phyloP scores from a whole-genome alignment of 2,329 filamentous ascomycete genomes.

The Ophiostoma sp. region DNA sequence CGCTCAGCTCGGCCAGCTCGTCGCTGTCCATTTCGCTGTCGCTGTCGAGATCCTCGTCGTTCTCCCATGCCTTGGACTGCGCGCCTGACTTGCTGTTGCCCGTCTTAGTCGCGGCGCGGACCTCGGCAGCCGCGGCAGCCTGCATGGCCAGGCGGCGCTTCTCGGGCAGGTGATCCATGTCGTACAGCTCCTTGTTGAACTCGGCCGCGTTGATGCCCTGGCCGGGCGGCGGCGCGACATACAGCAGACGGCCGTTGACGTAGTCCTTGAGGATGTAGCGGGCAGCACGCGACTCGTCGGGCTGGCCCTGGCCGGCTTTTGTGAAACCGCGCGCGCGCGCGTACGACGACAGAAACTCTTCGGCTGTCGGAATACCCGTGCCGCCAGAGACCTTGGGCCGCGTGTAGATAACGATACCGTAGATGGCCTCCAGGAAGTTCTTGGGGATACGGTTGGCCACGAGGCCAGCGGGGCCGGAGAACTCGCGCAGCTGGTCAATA shows the following conservation, averaged over 20 bases:
- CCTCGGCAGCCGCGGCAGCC: constrained; percentile 35
- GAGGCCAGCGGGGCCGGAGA: constrained; percentile 76
- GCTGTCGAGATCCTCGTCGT: not conserved
- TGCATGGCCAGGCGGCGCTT: constrained; percentile 67
- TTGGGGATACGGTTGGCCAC: constrained; percentile 83
- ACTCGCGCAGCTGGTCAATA: constrained; percentile 93
- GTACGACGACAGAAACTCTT: constrained; percentile 80
- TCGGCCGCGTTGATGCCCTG: constrained; percentile 56
- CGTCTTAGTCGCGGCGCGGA: not conserved
- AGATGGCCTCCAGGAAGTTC: constrained; percentile 82
- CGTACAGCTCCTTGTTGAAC: constrained; percentile 89
- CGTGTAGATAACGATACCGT: constrained; percentile 82
- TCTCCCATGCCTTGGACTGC: constrained; percentile 12
- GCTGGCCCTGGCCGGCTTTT: constrained; percentile 81
- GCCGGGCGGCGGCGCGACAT: constrained; percentile 79
- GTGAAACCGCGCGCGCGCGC: constrained; percentile 85
- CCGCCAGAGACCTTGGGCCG: constrained; percentile 86
- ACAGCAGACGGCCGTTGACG: constrained; percentile 90
- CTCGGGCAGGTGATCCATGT: constrained; percentile 71
- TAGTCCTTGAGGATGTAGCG: constrained; percentile 93
- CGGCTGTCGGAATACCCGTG: constrained; percentile 75
- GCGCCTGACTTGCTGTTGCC: constrained; percentile 10
- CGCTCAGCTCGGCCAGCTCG: constrained; percentile 19
- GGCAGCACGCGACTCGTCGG: constrained; percentile 88
- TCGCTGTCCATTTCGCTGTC: constrained; percentile 14